phyloP scores from a whole-genome alignment of 306 rosid genomes.

The Ammopiptanthus mongolicus region DNA sequence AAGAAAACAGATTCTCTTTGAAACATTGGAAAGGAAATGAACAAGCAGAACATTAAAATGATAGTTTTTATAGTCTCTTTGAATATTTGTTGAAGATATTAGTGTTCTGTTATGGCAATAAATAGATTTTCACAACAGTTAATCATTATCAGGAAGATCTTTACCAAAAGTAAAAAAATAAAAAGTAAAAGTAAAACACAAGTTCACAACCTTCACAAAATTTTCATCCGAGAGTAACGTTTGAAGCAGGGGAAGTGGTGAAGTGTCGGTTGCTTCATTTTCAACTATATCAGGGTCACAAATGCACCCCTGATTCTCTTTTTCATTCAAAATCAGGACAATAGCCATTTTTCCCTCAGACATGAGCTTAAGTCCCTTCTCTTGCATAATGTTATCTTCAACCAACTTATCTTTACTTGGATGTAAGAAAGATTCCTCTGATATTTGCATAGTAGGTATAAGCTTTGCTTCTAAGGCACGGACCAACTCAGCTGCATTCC shows the following conservation, averaged over 20 bases:
- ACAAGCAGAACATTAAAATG: conserved; percentile 5
- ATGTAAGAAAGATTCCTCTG: conserved; percentile 41
- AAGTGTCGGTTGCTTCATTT: conserved; percentile 34
- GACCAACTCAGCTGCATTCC: conserved; percentile 57
- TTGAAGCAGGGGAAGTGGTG: conserved; percentile 33
- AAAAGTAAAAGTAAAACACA: neutral
- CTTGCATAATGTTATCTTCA: conserved; percentile 33
- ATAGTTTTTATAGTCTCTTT: neutral
- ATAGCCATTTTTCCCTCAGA: conserved; percentile 76
- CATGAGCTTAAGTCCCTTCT: conserved; percentile 57
- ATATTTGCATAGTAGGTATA: conserved; percentile 40
- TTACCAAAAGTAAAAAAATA: neutral
- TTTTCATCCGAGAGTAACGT: conserved; percentile 45
- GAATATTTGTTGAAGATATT: conserved; percentile 8
- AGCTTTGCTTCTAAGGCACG: conserved; percentile 33
- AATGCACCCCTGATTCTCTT: conserved; percentile 20
- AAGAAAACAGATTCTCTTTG: neutral
- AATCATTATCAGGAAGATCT: conserved; percentile 2
- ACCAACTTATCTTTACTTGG: conserved; percentile 44
- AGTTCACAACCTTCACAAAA: conserved; percentile 46
- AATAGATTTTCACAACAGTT: neutral
- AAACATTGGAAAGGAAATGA: conserved; percentile 1
- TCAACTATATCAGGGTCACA: conserved; percentile 29
- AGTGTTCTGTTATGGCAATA: neutral
- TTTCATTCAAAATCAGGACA: conserved; percentile 54